Conservation (phyloP, 176 grass and related monocot species). For the Avena insularis region DNA sequence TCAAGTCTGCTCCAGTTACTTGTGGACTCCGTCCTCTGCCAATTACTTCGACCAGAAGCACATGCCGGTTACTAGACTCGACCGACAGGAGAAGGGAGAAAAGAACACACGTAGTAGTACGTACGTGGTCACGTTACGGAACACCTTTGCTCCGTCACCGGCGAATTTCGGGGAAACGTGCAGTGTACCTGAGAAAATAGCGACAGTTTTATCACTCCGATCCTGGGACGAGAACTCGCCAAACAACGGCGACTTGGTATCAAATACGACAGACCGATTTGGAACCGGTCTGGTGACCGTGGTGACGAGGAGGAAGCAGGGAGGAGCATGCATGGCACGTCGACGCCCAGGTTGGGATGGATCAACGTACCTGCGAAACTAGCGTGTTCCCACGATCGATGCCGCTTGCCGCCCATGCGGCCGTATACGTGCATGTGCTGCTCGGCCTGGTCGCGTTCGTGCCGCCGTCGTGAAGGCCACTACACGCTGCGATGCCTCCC, state of each 20-base stretch:
- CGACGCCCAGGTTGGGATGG: background rate
- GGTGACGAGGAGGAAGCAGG: background rate
- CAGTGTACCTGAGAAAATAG: background rate
- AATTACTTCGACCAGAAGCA: slow-evolving; percentile 26
- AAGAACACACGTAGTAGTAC: too few species aligned
- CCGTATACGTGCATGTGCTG: background rate
- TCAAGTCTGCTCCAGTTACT: background rate
- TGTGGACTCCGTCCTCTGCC: background rate
- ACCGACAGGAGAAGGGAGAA: too few species aligned
- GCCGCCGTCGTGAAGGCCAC: slow-evolving; percentile 22
- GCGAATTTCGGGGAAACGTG: background rate
- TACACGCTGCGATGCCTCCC: background rate
- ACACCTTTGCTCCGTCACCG: background rate
- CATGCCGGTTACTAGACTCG: background rate
- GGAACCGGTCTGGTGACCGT: background rate
- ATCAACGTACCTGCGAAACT: background rate
- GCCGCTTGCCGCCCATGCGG: background rate
- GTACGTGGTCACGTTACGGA: too few species aligned
- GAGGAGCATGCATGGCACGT: slow-evolving; percentile 21
- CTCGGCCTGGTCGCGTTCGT: background rate
- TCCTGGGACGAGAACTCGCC: too few species aligned
- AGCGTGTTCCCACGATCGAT: background rate
- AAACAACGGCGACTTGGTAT: background rate
- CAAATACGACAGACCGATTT: too few species aligned
- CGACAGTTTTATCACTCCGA: too few species aligned